A percentile compares a stretch with the other conserved stretches of the same genome.
phyloP scores from a whole-genome alignment of 192 early-diverging fungal species.

The Geranomyces michiganensis region DNA sequence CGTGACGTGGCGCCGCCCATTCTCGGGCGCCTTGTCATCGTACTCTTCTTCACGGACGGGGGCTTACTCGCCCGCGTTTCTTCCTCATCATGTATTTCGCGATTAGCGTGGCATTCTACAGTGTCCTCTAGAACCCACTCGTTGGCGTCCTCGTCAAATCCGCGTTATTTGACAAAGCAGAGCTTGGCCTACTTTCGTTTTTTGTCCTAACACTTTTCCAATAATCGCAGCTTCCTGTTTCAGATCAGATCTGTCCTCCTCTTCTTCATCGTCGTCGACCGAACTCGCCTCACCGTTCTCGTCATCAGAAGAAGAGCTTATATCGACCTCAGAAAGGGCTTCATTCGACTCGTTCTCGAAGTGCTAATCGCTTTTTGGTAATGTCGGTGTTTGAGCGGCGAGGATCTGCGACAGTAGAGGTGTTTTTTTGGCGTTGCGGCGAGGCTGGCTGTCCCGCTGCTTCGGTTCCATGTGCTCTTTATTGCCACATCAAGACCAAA shows the following conservation, averaged over 20 bases:
- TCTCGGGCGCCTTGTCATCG: background rate
- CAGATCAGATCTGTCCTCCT: background rate
- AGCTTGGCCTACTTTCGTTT: slow-evolving; percentile 8
- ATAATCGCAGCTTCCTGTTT: background rate
- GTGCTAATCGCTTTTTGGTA: no score
- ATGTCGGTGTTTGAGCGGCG: no score
- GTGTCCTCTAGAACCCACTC: slow-evolving; percentile 24
- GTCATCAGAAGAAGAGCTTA: background rate
- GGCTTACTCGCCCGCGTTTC: slow-evolving; percentile 14
- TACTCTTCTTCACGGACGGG: slow-evolving; percentile 22
- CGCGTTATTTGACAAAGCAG: slow-evolving; percentile 28
- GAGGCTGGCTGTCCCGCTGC: no score
- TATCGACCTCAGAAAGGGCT: no score
- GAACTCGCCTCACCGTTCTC: slow-evolving; percentile 23
- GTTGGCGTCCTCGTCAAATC: slow-evolving; percentile 25
- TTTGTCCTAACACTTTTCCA: background rate
- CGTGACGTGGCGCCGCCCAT: background rate
- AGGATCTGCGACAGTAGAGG: no score
- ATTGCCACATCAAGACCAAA: no score
- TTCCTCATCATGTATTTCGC: background rate
- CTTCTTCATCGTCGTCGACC: slow-evolving; percentile 18
- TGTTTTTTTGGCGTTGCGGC: no score
- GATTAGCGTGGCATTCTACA: slow-evolving; percentile 25
- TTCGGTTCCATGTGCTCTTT: no score
- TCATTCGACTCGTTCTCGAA: no score